Base-by-base conservation (phyloP, 352 stramenopile species). In the Bremia lactucae region DNA sequence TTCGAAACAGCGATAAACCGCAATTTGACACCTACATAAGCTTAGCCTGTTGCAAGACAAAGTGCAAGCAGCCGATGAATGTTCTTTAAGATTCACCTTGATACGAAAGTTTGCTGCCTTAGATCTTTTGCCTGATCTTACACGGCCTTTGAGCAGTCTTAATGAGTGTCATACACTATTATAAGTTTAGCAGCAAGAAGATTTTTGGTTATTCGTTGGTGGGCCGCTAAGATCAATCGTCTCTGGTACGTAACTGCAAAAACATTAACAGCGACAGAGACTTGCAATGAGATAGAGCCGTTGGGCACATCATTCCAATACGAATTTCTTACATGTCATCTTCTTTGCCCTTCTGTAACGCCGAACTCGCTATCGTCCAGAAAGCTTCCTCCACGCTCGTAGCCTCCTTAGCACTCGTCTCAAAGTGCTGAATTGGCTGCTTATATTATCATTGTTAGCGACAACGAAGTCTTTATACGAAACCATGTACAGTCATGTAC, bases 351-450 rank as follows among this genome's bases (percentile, higher is more conserved):
- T 92, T 88, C 34, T 87, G 72, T 31, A 96, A 62, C 16, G 89
- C 89, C 6, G 87, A 80, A 31, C 73, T 85, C 37, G 94, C 90
- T 38, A 95, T 91, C 36, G 93, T 92, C 48, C 87, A 63, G 67
- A 99, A 98, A 4, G 95, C 95, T 26, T 91, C 88, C 50, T 99
- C 95, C 11, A 99, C 96, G 65, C 96, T 97, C 33, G 92, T 87
- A 1, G 90, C 88, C 37, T 96, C 94, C 57, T 98, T 99, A 1
- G 96, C 96, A 38, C 93, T 98, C 23, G 95, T 98, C 65, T 98
- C 95, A 72, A 97, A 98, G 63, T 98, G 96, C 42, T 95, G 75
- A 52, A 98, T 92, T 8, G 77, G 72, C 68, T 94, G 37, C 19
- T n/a, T n/a, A 31, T 33, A 3, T 9, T 29, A 8, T 10, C 18